A percentile compares a stretch with the other conserved stretches of the same genome.
These are phyloP conservation scores for Aphanomyces astaci DNA, from an alignment of 352 stramenopile species.

Conservation along the genomic window DNA sequence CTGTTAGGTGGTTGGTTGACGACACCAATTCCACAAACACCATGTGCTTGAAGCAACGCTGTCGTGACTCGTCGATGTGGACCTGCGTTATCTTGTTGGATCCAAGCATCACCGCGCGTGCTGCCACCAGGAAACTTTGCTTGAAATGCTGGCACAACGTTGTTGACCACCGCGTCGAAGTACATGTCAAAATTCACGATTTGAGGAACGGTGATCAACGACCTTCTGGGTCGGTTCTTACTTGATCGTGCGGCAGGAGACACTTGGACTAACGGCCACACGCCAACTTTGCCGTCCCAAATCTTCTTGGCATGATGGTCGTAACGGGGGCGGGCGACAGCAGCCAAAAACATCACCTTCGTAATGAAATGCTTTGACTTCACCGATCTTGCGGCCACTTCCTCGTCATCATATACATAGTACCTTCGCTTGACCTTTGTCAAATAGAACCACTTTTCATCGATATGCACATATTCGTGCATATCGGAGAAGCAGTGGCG, in stretches of 20 bases:
- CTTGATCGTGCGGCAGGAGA: background rate
- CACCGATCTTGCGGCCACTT: background rate
- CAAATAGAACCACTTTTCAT: too few species aligned
- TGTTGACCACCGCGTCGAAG: background rate
- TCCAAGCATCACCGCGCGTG: too few species aligned
- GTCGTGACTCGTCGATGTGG: too few species aligned
- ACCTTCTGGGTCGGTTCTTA: background rate
- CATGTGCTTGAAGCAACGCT: too few species aligned
- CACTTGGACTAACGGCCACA: background rate
- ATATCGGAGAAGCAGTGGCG: background rate
- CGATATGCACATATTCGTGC: background rate
- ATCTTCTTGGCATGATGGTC: background rate
- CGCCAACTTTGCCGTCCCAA: background rate
- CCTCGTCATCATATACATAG: too few species aligned
- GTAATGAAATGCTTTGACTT: background rate
- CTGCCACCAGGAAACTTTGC: too few species aligned
- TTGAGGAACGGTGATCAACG: background rate
- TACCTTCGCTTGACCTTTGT: too few species aligned
- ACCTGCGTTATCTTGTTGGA: too few species aligned
- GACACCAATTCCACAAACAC: background rate
- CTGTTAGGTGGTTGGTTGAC: background rate
- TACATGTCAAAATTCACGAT: background rate
- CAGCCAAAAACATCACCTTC: background rate
- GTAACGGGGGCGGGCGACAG: background rate
- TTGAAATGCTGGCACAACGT: too few species aligned